phyloP scores from a whole-genome alignment of 352 stramenopile species.

The Phytophthora pinifolia region DNA sequence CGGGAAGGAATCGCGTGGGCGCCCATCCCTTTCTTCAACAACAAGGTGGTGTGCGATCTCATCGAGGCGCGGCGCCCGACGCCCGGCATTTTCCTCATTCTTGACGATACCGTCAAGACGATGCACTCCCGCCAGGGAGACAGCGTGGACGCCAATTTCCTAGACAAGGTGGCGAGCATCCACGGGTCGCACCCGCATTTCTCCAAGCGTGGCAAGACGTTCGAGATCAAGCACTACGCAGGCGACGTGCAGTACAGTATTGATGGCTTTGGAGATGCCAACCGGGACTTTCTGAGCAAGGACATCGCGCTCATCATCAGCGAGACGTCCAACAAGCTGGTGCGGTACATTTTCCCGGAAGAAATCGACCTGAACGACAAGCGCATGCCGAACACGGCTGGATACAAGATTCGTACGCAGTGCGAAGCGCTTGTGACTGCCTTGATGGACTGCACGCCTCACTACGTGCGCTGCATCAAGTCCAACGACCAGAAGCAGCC shows the following conservation, averaged over 20 bases:
- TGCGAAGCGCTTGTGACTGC: constrained; percentile 86
- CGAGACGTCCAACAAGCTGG: constrained; percentile 83
- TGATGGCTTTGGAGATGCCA: constrained; percentile 79
- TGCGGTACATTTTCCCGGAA: constrained; percentile 86
- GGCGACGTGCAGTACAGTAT: constrained; percentile 87
- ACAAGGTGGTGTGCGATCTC: constrained; percentile 88
- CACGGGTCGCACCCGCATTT: constrained; percentile 75
- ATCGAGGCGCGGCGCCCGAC: constrained; percentile 77
- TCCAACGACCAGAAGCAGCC: constrained; percentile 90
- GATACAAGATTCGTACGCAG: constrained; percentile 86
- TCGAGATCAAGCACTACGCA: constrained; percentile 86
- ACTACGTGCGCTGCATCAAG: constrained; percentile 93
- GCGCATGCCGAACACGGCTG: constrained; percentile 74
- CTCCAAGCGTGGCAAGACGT: constrained; percentile 83
- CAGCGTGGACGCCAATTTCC: constrained; percentile 74
- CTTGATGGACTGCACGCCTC: constrained; percentile 89
- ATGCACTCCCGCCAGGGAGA: constrained; percentile 87
- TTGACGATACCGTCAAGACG: constrained; percentile 86
- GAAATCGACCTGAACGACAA: constrained; percentile 83
- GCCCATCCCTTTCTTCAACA: constrained; percentile 94
- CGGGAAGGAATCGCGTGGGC: constrained; percentile 92
- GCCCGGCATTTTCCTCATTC: constrained; percentile 81
- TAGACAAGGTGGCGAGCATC: constrained; percentile 75
- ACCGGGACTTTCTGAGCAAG: constrained; percentile 83
- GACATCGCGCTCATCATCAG: constrained; percentile 82